These are phyloP conservation scores for Cytidiella melzeri DNA, from an alignment of 768 basidiomycete genomes.

Conservation along the genomic window DNA sequence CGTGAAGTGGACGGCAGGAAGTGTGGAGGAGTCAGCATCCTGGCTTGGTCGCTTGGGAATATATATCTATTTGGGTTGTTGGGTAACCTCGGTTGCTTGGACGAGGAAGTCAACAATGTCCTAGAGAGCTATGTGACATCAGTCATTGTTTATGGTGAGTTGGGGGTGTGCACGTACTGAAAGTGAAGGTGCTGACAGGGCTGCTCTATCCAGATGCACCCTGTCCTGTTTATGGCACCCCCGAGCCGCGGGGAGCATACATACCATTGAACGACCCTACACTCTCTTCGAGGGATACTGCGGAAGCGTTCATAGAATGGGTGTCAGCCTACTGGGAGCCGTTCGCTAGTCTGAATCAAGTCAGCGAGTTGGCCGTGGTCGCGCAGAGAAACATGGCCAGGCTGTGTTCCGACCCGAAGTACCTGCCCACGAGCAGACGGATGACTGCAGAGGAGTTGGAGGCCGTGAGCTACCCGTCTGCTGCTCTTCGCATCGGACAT, in stretches of 20 bases:
- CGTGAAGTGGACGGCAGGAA: background rate
- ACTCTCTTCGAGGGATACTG: background rate
- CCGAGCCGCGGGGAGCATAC: background rate
- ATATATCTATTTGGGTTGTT: slow-evolving; percentile 4
- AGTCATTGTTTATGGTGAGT: background rate
- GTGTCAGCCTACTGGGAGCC: background rate
- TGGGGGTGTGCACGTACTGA: too few species aligned
- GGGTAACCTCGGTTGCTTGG: background rate
- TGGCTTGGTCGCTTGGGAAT: slow-evolving; percentile 12
- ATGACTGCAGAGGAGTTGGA: background rate
- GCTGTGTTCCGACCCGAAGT: background rate
- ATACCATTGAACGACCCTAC: background rate
- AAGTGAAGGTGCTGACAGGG: background rate
- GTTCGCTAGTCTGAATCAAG: background rate
- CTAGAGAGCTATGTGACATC: background rate
- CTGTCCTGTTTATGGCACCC: background rate
- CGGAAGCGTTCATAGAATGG: background rate
- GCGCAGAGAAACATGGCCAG: background rate
- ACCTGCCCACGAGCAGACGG: background rate
- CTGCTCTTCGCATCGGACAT: background rate
- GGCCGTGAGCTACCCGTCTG: background rate
- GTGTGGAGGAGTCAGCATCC: slow-evolving; percentile 5
- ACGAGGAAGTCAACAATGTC: background rate
- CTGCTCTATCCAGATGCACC: background rate
- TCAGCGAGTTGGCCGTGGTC: background rate